Base-by-base conservation (phyloP, 441 rosid genomes). In the Mallotus repandus region DNA sequence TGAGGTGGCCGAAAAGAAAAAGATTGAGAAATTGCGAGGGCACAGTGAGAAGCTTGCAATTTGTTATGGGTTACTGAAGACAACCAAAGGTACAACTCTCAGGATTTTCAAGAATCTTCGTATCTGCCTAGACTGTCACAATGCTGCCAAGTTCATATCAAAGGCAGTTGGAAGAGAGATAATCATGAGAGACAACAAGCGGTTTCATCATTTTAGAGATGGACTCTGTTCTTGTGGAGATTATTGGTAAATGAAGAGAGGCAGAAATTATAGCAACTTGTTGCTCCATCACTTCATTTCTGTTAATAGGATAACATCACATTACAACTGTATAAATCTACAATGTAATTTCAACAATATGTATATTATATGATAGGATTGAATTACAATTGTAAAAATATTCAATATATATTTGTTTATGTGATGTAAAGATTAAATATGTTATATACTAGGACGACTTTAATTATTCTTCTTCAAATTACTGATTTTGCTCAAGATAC, bases 21-120 rank as follows among this genome's bases (percentile, higher is more conserved):
- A 90, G 85, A 83, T 78, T 61, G 71, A 78, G 49, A 70, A 90
- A 72, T 75, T 90, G 71, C 81, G 79, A 67, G 78, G 79, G 65
- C 96, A 92, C 74, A 81, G 96, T 14, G 94, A 92, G 79, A 92
- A 92, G 85, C 80, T 90, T 60, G 94, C 97, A 55, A 74, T 92
- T 60, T 87, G 88, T 41, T 89, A 86, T 72, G 90, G 87, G 3
- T 66, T 92, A 74, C 73, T 89, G n/a, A 86, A 80, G 43, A 83
- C 85, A 25, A 78, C 48, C 32, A 38, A 73, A 38, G 86, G 80
- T 56, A 77, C 63, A 52, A 69, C 79, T 22, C 80, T 90, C 57
- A 87, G 79, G 83, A 81, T 92, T 35, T 83, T 86, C 85, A 90
- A 92, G 87, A 92, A 92, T 63, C 71, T 90, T 35, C 84, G 96